phyloP scores from a whole-genome alignment of 169 alveolate species.

The Eimeria sp. region DNA sequence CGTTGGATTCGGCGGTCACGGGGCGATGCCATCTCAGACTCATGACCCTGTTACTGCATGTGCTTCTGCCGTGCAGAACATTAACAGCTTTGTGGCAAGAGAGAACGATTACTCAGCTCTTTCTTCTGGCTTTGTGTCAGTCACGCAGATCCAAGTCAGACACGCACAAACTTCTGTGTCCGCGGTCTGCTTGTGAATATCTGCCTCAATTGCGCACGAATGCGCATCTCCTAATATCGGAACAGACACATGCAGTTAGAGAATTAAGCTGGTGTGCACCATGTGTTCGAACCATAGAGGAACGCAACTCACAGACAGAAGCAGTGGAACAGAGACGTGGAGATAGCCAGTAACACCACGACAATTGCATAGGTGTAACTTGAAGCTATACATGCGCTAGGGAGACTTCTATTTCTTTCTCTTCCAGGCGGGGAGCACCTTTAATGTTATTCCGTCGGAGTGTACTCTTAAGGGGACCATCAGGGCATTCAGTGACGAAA shows the following conservation, averaged over 20 bases:
- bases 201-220: neutral
- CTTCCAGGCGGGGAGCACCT: constrained; percentile 80
- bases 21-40: constrained; percentile 72
- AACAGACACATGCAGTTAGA: neutral
- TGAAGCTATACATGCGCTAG: neutral
- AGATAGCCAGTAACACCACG: neutral
- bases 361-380: neutral
- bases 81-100: constrained; percentile 74
- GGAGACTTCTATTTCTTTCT: neutral
- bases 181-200: neutral
- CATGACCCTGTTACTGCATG: constrained; percentile 83
- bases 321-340: neutral
- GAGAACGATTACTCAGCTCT: constrained; percentile 66
- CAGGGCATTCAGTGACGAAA: constrained; percentile 39
- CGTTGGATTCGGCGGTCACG: constrained; percentile 83
- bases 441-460: constrained; percentile 78
- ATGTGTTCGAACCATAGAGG: too few relatives aligned
- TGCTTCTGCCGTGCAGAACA: constrained; percentile 64
- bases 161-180: neutral
- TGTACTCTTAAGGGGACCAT: constrained; percentile 74
- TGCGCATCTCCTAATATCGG: too few relatives aligned
- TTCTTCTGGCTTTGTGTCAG: constrained; percentile 70
- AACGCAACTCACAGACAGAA: neutral
- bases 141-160: constrained; percentile 77
- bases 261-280: too few relatives aligned